phyloP scores from a whole-genome alignment of 2,329 filamentous ascomycete species.

The Sodiomyces alkalinus region DNA sequence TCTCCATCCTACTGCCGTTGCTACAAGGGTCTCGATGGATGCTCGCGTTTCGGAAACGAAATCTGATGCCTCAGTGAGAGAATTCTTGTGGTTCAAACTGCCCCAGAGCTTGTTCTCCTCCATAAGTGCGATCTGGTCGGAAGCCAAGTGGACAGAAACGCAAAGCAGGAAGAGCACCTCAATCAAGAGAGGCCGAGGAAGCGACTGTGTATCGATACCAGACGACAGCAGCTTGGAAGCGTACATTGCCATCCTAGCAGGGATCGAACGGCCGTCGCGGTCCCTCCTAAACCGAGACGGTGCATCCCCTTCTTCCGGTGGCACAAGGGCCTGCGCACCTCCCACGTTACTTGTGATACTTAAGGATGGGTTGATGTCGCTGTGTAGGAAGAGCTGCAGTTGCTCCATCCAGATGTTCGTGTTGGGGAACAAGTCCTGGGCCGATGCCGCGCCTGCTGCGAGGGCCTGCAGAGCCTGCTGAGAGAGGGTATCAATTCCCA shows the following conservation, averaged over 20 bases:
- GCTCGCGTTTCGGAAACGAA: constrained; percentile 25
- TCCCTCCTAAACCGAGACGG: constrained; percentile 36
- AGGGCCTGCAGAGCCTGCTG: constrained; percentile 28
- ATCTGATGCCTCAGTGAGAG: constrained; percentile 23
- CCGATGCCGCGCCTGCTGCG: constrained; percentile 15
- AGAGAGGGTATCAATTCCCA: constrained; percentile 38
- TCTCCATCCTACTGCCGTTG: constrained; percentile 22
- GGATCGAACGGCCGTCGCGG: constrained; percentile 52
- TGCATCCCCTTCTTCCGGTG: constrained; percentile 10
- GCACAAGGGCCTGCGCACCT: constrained; percentile 52
- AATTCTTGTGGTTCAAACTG: constrained; percentile 19
- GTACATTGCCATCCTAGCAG: constrained; percentile 64
- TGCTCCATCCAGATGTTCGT: constrained; percentile 49
- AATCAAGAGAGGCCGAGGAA: constrained; percentile 26
- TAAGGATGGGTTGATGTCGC: constrained; percentile 43
- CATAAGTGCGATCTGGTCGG: constrained; percentile 36
- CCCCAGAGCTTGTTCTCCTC: constrained; percentile 31
- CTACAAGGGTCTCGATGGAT: constrained; percentile 18
- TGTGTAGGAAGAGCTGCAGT: constrained; percentile 38
- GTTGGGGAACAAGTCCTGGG: constrained; percentile 45
- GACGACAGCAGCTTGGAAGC: constrained; percentile 39
- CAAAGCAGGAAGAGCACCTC: constrained; percentile 36
- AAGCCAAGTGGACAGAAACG: constrained; percentile 33
- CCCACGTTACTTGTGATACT: constrained; percentile 60
- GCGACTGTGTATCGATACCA: constrained; percentile 19